Evolutionary conservation across 78 protist species (phyloP).

Genomic region (Acrasis kona): DNA sequence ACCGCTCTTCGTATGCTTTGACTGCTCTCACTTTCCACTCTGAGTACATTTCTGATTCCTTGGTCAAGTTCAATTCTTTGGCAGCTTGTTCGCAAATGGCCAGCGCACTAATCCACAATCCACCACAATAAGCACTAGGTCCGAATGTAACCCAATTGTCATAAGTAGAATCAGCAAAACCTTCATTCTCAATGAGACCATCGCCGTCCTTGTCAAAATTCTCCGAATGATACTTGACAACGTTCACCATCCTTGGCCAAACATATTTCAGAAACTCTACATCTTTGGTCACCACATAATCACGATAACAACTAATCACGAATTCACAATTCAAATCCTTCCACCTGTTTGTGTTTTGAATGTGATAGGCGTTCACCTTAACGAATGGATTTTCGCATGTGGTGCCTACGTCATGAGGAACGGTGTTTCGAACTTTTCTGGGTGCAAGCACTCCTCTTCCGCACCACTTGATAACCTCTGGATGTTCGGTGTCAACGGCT

Average conservation of each 20-base stretch:
- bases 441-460: conserved; percentile 28
- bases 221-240: conserved; percentile 4
- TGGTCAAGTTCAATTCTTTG: background rate
- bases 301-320: conserved; percentile 44
- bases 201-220: conserved; percentile 46
- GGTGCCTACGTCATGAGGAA: conserved; percentile 57
- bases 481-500: background rate
- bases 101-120: conserved; percentile 15
- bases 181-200: conserved; percentile 66
- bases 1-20: background rate
- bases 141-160: conserved; percentile 4
- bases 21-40: background rate
- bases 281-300: conserved; percentile 14
- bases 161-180: conserved; percentile 56
- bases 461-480: conserved; percentile 13
- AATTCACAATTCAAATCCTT: conserved; percentile 63
- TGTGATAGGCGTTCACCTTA: conserved; percentile 52
- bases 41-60: background rate
- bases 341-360: conserved; percentile 69
- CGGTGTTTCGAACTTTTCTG: conserved; percentile 35
- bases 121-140: conserved; percentile 15
- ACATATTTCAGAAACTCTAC: conserved; percentile 14
- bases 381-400: conserved; percentile 66
- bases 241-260: conserved; percentile 14
- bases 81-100: background rate